Percentiles rank a stretch among this genome's conserved stretches.
These are phyloP conservation scores for Oxytropis ochrocephala DNA, from an alignment of 306 rosid species.

Conservation along the genomic window DNA sequence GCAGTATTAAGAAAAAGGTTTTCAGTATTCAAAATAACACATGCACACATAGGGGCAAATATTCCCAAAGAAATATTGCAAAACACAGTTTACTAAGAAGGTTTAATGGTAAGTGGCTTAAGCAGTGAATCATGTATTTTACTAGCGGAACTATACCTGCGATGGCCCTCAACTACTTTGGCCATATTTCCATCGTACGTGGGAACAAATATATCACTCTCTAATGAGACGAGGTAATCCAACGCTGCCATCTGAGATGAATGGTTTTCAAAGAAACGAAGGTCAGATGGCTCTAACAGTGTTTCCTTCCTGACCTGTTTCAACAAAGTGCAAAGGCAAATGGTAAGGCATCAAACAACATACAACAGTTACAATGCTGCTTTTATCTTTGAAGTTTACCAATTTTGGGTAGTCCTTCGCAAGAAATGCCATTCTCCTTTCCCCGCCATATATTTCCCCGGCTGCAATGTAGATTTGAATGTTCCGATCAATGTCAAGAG, in stretches of 20 bases:
- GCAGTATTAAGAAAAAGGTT: too few relatives aligned
- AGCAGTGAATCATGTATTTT: not conserved
- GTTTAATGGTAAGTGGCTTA: not conserved
- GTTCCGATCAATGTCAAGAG: slow-evolving; percentile 78
- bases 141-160: slow-evolving; percentile 55
- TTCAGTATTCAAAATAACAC: too few relatives aligned
- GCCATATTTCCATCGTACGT: slow-evolving; percentile 99
- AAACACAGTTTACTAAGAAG: not conserved
- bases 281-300: slow-evolving; percentile 76
- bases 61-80: not conserved
- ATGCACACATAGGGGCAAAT: too few relatives aligned
- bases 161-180: slow-evolving; percentile 98
- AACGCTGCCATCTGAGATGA: slow-evolving; percentile 99
- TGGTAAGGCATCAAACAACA: slow-evolving; percentile 3
- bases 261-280: slow-evolving; percentile 81
- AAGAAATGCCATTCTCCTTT: slow-evolving; percentile 70
- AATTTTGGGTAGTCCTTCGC: slow-evolving; percentile 74
- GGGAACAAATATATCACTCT: slow-evolving; percentile 95
- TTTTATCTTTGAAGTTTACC: slow-evolving; percentile 38
- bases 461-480: slow-evolving; percentile 97
- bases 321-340: slow-evolving; percentile 18
- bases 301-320: slow-evolving; percentile 93
- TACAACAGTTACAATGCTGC: not conserved
- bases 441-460: slow-evolving; percentile 94
- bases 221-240: slow-evolving; percentile 92